Percentiles rank a stretch among this genome's conserved stretches.
Evolutionary conservation across 2,329 filamentous ascomycete genomes (phyloP).

Genomic region (Achaetomium macrosporum): DNA sequence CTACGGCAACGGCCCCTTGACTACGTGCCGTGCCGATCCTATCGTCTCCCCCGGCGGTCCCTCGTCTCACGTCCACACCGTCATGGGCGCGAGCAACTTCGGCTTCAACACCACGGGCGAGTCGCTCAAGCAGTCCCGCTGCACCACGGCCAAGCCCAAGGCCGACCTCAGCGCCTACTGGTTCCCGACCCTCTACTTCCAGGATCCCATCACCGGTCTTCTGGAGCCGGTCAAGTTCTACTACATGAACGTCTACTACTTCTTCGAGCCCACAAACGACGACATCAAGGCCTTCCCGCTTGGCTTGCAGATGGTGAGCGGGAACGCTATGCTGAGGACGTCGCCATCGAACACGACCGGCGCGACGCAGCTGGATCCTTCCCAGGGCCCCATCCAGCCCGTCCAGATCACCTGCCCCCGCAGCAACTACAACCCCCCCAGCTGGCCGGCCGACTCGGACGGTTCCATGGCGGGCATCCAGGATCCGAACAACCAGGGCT

Average conservation of each 20-base stretch:
- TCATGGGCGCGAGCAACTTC: constrained; percentile 67
- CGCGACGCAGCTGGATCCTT: constrained; percentile 45
- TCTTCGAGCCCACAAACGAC: constrained; percentile 58
- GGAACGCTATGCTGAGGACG: constrained; percentile 53
- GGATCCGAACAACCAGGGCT: constrained; percentile 48
- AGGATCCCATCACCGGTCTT: constrained; percentile 54
- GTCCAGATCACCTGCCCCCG: constrained; percentile 58
- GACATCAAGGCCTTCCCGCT: constrained; percentile 63
- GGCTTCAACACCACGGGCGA: constrained; percentile 55
- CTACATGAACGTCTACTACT: constrained; percentile 74
- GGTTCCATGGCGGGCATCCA: constrained; percentile 50
- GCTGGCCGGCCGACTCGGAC: constrained; percentile 50
- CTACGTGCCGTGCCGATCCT: constrained; percentile 58
- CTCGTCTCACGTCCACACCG: constrained; percentile 61
- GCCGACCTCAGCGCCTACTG: constrained; percentile 72
- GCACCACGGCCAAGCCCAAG: constrained; percentile 63
- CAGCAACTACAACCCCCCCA: constrained; percentile 40
- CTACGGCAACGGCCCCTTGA: constrained; percentile 57
- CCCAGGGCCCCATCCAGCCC: constrained; percentile 46
- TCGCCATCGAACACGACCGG: constrained; percentile 47
- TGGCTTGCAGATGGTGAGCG: constrained; percentile 66
- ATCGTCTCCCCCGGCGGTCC: constrained; percentile 57
- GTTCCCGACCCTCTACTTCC: constrained; percentile 66
- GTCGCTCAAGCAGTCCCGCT: constrained; percentile 54
- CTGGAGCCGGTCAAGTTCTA: constrained; percentile 63